phyloP scores from a whole-genome alignment of 75 land plant species.

The Cryptomeria japonica region DNA sequence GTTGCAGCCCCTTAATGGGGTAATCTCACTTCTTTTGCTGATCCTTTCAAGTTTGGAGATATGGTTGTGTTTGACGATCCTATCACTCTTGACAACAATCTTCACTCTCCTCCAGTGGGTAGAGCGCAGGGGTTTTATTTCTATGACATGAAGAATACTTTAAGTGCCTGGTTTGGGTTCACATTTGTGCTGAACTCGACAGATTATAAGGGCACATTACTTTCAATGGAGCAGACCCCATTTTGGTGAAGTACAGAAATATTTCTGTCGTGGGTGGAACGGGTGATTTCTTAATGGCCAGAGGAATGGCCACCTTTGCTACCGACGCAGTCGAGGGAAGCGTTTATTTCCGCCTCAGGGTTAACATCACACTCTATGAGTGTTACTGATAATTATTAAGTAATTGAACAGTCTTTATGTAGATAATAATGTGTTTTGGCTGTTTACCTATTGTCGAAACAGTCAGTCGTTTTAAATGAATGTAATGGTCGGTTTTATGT shows the following conservation, averaged over 20 bases:
- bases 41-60: slow-evolving; percentile 35
- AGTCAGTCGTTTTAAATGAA: no score
- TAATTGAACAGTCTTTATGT: no score
- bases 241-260: not conserved
- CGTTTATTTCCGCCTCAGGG: slow-evolving; percentile 41
- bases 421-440: no score
- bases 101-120: slow-evolving; percentile 45
- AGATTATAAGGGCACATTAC: slow-evolving; percentile 46
- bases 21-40: slow-evolving; percentile 33
- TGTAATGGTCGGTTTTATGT: no score
- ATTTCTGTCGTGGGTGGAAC: slow-evolving; percentile 58
- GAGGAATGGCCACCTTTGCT: slow-evolving; percentile 49
- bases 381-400: slow-evolving; percentile 16
- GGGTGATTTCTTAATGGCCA: slow-evolving; percentile 55
- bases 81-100: slow-evolving; percentile 50
- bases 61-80: slow-evolving; percentile 62
- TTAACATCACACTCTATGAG: slow-evolving; percentile 47
- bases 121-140: slow-evolving; percentile 58
- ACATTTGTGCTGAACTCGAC: slow-evolving; percentile 48
- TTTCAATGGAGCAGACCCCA: slow-evolving; percentile 37
- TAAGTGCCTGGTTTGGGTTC: slow-evolving; percentile 53
- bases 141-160: slow-evolving; percentile 34
- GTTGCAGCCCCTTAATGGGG: slow-evolving; percentile 33
- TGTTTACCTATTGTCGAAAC: no score
- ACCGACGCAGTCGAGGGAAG: slow-evolving; percentile 50